Evolutionary conservation across 1,139 yeast species (phyloP).

Genomic region (Kazachstania sp.): DNA sequence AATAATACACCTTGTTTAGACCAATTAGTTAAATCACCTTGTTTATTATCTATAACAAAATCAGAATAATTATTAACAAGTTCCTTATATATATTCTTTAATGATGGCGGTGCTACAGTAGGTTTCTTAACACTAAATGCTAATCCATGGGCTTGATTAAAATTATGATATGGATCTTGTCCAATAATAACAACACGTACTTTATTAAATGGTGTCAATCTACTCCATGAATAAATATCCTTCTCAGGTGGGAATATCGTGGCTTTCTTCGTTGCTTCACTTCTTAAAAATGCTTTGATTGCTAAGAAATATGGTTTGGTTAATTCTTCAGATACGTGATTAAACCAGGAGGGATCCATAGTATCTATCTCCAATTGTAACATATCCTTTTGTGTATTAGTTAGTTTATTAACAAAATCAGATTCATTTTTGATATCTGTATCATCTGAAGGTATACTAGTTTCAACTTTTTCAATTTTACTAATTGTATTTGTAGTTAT

Average conservation of each 20-base stretch:
- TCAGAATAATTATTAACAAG: conserved; percentile 62
- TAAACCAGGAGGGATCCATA: conserved; percentile 73
- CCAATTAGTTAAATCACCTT: conserved; percentile 76
- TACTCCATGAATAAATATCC: conserved; percentile 90
- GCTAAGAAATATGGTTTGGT: conserved; percentile 80
- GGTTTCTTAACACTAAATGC: conserved; percentile 89
- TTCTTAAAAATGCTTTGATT: conserved; percentile 39
- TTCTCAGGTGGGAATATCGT: conserved; percentile 64
- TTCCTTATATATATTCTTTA: conserved; percentile 79
- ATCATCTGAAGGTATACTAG: no score
- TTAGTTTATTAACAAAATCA: neutral
- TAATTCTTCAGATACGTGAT: conserved; percentile 56
- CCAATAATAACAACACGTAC: conserved; percentile 81
- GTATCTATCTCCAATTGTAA: conserved; percentile 61
- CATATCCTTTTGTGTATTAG: conserved; percentile 32
- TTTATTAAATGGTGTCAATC: conserved; percentile 65
- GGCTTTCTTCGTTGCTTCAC: conserved; percentile 15
- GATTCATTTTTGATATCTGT: neutral
- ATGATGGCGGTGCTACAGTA: conserved; percentile 81
- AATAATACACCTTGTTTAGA: conserved; percentile 80
- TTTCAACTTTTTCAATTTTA: neutral
- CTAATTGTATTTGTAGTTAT: neutral
- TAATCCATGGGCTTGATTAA: conserved; percentile 90
- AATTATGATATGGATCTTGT: conserved; percentile 94
- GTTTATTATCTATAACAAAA: conserved; percentile 40